phyloP scores from a whole-genome alignment of 495 filamentous ascomycete genomes.

The Opeltia flavorubescens region DNA sequence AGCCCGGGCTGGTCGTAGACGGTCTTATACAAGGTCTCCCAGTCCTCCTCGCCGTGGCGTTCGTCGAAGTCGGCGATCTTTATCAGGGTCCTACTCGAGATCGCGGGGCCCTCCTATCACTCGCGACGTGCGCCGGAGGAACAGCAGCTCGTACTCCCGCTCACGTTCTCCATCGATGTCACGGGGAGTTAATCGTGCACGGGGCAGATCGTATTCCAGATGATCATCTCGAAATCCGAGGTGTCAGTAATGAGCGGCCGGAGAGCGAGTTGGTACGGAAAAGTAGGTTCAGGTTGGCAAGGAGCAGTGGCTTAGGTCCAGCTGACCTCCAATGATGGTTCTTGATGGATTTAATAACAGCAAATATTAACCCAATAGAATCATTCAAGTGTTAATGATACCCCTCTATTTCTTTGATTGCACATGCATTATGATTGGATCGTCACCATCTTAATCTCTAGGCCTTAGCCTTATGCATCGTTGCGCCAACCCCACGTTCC shows the following conservation, averaged over 20 bases:
- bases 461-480: background rate
- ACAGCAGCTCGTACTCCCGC: slow-evolving; percentile 18
- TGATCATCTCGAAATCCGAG: slow-evolving; percentile 11
- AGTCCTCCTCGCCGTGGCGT: background rate
- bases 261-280: background rate
- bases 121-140: too few relatives aligned
- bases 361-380: too few relatives aligned
- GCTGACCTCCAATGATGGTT: background rate
- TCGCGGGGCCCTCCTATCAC: too few relatives aligned
- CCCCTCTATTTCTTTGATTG: too few relatives aligned
- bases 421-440: too few relatives aligned
- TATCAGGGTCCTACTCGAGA: too few relatives aligned
- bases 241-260: background rate
- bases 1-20: background rate
- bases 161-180: slow-evolving; percentile 9
- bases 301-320: too few relatives aligned
- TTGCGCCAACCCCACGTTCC: background rate
- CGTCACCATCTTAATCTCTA: background rate
- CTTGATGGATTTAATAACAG: background rate
- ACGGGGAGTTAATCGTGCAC: background rate
- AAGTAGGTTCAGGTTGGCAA: background rate
- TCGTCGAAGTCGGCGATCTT: slow-evolving; percentile 5
- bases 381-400: too few relatives aligned
- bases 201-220: slow-evolving; percentile 8
- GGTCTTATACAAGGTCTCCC: background rate